Base-by-base conservation (phyloP, 495 filamentous ascomycete species). In the Aspergillus ellipticus region DNA sequence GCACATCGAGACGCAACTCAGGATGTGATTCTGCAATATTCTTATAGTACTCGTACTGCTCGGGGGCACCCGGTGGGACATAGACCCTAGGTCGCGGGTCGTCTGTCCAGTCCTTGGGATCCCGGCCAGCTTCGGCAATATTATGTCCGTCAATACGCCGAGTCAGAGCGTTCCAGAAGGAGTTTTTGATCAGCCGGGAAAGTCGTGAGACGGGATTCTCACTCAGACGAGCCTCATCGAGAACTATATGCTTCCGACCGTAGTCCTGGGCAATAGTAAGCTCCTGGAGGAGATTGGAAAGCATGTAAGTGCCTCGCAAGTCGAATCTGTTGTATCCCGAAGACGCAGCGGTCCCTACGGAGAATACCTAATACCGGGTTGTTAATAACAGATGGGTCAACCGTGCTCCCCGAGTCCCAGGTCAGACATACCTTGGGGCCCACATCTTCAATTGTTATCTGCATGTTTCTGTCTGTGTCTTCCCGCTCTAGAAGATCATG, bases 371-470 rank as follows among this genome's bases (percentile, higher is more conserved):
- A 5, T 24, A 22, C 15, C 8, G 51, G 0, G 21, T 56, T 47
- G 45, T 33, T 13, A 29, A 21, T 35, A 17, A 35, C 39, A 8
- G 35, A n/a, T 39, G n/a, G 35, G n/a, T 45, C 19, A 26, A 5
- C 13, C 13, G 11, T 4, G 22, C 13, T 5, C 13, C 28, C n/a
- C 4, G 42, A 19, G 2, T 37, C 9, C 7, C 8, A 20, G 13
- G 10, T 1, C 5, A 17, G 17, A 51, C 48, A 42, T 51, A 93
- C 91, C 85, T 98, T 98, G 17, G 94, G 94, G 11, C 94, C 94
- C 54, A 78, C 74, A 74, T 97, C 94, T 66, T 97, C 93, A 61
- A 97, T 95, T 5, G 94, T 97, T 66, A 98, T 98, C 70, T 97
- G 90, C 75, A 86, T 86, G 67, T 97, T 96, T 17, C 79, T 74